Percentiles rank a stretch among this genome's conserved stretches.
These are phyloP conservation scores for Aspergillus floridensis DNA, from an alignment of 2,329 filamentous ascomycete genomes.

Conservation along the genomic window DNA sequence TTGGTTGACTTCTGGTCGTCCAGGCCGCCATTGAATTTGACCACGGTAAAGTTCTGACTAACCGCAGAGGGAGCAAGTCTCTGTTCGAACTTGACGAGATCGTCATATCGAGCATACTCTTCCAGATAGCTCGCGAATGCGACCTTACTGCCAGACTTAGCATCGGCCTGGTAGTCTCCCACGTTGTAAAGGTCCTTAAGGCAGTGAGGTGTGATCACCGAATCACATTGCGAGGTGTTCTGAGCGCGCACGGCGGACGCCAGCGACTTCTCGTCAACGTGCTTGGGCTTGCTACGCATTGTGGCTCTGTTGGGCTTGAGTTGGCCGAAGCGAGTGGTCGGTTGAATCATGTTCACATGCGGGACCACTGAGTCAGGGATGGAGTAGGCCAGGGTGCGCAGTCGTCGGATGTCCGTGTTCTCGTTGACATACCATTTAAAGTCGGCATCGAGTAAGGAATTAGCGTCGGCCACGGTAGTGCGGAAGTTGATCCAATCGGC, in stretches of 20 bases:
- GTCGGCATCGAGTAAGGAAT: slow-evolving; percentile 38
- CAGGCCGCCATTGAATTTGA: slow-evolving; percentile 43
- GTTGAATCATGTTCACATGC: slow-evolving; percentile 42
- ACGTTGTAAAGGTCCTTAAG: slow-evolving; percentile 50
- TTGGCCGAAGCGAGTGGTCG: slow-evolving; percentile 44
- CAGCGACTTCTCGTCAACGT: slow-evolving; percentile 20
- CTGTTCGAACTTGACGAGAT: slow-evolving; percentile 43
- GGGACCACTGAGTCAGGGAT: slow-evolving; percentile 34
- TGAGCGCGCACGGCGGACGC: slow-evolving; percentile 14
- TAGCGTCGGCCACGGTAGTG: slow-evolving; percentile 36
- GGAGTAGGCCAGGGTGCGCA: slow-evolving; percentile 43
- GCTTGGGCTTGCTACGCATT: slow-evolving; percentile 21
- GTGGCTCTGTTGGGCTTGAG: slow-evolving; percentile 29
- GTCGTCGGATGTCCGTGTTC: slow-evolving; percentile 26
- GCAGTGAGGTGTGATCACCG: slow-evolving; percentile 47
- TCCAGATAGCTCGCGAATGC: slow-evolving; percentile 50
- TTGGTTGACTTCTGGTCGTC: slow-evolving; percentile 35
- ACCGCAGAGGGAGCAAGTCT: slow-evolving; percentile 40
- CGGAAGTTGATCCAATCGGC: slow-evolving; percentile 41
- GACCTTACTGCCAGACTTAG: slow-evolving; percentile 38
- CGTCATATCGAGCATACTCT: slow-evolving; percentile 49
- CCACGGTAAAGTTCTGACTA: slow-evolving; percentile 46
- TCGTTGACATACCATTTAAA: slow-evolving; percentile 40
- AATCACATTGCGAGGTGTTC: slow-evolving; percentile 41
- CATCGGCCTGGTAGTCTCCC: slow-evolving; percentile 39